Evolutionary conservation across 2,329 filamentous ascomycete genomes (phyloP).

Genomic region (Paecilomyces fulvus): DNA sequence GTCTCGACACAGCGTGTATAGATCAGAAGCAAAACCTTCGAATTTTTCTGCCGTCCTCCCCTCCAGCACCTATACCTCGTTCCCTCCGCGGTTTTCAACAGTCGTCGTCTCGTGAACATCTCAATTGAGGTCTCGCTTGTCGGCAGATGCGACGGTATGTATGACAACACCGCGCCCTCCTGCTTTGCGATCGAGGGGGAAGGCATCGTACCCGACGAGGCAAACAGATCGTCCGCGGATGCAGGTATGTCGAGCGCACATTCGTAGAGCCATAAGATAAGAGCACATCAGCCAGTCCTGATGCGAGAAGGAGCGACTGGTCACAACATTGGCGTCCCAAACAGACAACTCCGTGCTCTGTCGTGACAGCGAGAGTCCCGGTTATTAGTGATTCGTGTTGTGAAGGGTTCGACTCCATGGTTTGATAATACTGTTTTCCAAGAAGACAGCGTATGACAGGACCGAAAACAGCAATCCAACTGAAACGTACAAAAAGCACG

Average conservation of each 20-base stretch:
- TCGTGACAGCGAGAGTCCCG: slow-evolving; percentile 3
- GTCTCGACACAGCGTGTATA: slow-evolving; percentile 2
- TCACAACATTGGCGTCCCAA: neutral
- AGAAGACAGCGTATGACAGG: slow-evolving; percentile 4
- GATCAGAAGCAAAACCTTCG: neutral
- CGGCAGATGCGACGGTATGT: neutral
- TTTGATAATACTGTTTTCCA: slow-evolving; percentile 5
- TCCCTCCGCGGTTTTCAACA: neutral
- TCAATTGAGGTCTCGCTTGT: neutral
- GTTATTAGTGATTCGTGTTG: slow-evolving; percentile 3
- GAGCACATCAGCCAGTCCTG: neutral
- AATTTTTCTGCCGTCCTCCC: neutral
- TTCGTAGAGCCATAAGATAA: neutral
- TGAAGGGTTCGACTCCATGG: slow-evolving; percentile 3
- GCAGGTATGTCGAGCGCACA: neutral
- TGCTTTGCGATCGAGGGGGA: neutral
- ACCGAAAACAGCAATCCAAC: slow-evolving; percentile 18
- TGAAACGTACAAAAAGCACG: slow-evolving; percentile 24
- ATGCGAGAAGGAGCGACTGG: neutral
- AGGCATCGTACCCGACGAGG: neutral
- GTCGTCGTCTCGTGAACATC: neutral
- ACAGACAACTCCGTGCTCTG: neutral
- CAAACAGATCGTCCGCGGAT: neutral
- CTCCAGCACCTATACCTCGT: neutral
- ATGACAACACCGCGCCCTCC: neutral